Conservation (phyloP, 1,284 basidiomycete genomes). For the Trichosporon faecale region DNA sequence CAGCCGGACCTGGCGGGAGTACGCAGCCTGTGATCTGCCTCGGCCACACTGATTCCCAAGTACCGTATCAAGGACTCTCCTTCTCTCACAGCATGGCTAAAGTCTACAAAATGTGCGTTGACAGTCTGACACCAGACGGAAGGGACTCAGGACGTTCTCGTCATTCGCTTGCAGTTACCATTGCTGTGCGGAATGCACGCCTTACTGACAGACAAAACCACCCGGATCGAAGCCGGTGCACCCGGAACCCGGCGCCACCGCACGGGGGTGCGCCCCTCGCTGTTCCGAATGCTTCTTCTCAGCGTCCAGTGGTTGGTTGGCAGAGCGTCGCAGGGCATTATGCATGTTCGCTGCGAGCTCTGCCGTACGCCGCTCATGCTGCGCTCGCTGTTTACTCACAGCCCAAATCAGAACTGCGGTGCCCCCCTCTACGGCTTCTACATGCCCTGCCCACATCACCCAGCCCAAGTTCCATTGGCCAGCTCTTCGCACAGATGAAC, state of each 20-base stretch:
- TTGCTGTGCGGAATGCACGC: neutral
- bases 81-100: too few species aligned
- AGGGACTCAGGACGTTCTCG: neutral
- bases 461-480: neutral
- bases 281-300: neutral
- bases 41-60: neutral
- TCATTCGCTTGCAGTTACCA: neutral
- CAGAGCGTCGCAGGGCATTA: too few species aligned
- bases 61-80: neutral
- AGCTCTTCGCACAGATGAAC: neutral
- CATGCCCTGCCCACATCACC: neutral
- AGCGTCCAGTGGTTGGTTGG: too few species aligned
- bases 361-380: too few species aligned
- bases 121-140: neutral
- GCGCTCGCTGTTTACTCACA: too few species aligned
- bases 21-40: neutral
- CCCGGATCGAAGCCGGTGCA: neutral
- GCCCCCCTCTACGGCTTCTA: too few species aligned
- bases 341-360: neutral
- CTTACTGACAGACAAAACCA: neutral
- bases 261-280: neutral
- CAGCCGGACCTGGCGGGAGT: neutral
- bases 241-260: neutral
- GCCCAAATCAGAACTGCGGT: too few species aligned
- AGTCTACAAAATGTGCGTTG: too few species aligned